Evolutionary conservation across 1,284 basidiomycete genomes (phyloP), one percentile per base, ranked within the genome.

Genomic region (Papiliotrema laurentii): DNA sequence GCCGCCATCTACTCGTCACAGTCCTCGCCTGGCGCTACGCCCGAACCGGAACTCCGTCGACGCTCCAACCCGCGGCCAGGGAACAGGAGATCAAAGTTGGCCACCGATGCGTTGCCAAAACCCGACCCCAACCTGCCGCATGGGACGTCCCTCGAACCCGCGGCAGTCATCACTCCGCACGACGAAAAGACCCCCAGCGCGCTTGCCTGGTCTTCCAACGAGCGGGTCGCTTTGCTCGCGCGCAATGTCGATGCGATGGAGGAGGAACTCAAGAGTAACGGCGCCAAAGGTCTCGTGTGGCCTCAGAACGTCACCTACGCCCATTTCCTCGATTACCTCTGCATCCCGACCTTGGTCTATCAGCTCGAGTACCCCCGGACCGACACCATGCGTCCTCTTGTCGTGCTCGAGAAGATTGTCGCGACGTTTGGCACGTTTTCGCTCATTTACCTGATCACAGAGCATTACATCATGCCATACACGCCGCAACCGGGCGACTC

Each of bases 391-490:
- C 86, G 93, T 2, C 91, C 89, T 0, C 67, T 89, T 16, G 97
- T 97, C 65, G 79, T 98, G 2, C 83, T 97, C 54, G 94, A 98
- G 73, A 97, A 97, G 78, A 87, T 87, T 1, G 81, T 89, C 4
- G 94, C 93, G 24, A 93, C 90, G 3, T 90, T 97, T 66, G 94
- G 94, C 39, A 97, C 93, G 1, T 97, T 98, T 74, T 86, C 86
- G 2, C 79, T 97, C 31, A 80, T 97, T 46, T 91, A 91, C 70
- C 85, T 60, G 28, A 84, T 96, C 51, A 93, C 91, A 19, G 93
- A 97, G 70, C 87, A 86, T 50, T 94, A 92, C 69, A 97, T 98
- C 67, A 77, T 92, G 43, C 89, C 90, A 0, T 80, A 83, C 47
- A 84, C 83, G 24, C 86, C 84, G 3, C 83, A 80, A 36, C 78